Percentiles rank a stretch among this genome's conserved stretches.
Conservation (phyloP, 345 rosid genomes). For the Erodium maritimum region DNA sequence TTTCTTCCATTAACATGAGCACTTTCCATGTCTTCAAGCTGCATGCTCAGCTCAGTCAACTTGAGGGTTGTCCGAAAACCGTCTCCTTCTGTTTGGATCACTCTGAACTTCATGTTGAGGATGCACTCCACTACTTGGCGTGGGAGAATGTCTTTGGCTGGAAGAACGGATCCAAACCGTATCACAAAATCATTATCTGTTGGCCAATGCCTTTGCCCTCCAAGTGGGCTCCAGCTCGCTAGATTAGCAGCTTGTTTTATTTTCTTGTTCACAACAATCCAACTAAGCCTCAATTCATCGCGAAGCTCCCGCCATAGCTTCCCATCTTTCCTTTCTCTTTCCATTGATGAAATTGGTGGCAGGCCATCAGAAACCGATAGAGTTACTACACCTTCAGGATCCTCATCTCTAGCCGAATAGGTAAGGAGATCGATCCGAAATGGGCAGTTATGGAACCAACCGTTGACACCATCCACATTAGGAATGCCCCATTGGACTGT, state of each 20-base stretch:
- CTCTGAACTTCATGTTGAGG: slow-evolving; percentile 55
- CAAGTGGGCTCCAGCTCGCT: slow-evolving; percentile 70
- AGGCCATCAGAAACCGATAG: slow-evolving; percentile 58
- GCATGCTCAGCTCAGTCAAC: slow-evolving; percentile 67
- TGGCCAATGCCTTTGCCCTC: slow-evolving; percentile 80
- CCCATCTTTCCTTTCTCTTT: slow-evolving; percentile 63
- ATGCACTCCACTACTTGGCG: slow-evolving; percentile 65
- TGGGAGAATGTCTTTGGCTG: slow-evolving; percentile 55
- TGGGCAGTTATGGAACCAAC: slow-evolving; percentile 70
- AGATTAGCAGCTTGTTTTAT: slow-evolving; percentile 58
- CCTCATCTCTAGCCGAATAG: no score
- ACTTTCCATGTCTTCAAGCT: slow-evolving; percentile 73
- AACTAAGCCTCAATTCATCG: slow-evolving; percentile 56
- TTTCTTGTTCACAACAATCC: slow-evolving; percentile 65
- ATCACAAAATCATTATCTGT: slow-evolving; percentile 68
- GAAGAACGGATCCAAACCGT: slow-evolving; percentile 61
- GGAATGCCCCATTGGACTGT: slow-evolving; percentile 71
- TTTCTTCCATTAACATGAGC: slow-evolving; percentile 64
- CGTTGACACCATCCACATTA: slow-evolving; percentile 44
- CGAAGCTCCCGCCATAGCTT: slow-evolving; percentile 63
- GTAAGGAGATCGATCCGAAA: slow-evolving; percentile 55
- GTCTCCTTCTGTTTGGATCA: slow-evolving; percentile 33
- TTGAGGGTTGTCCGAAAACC: slow-evolving; percentile 36
- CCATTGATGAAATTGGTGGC: slow-evolving; percentile 50
- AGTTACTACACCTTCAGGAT: slow-evolving; percentile 32